These are phyloP conservation scores for Picea glauca DNA, from an alignment of 75 land plant species.

Conservation along the genomic window DNA sequence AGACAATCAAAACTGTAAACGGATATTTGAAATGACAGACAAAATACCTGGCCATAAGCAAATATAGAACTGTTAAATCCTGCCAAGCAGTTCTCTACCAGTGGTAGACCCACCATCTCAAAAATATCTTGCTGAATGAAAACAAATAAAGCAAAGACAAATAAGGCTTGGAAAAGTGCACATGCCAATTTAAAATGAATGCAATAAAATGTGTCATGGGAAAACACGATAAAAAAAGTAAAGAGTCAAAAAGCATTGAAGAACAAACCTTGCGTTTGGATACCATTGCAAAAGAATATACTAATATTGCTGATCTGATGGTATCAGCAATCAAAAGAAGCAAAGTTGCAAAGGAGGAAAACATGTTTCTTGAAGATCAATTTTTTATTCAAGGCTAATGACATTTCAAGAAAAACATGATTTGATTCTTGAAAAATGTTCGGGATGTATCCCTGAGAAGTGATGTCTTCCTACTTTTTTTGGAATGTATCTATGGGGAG, in stretches of 20 bases:
- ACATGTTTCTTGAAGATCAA: not conserved
- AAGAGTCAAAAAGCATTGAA: no score
- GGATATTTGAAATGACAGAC: not conserved
- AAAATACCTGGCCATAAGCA: constrained; percentile 88
- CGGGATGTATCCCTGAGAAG: not conserved
- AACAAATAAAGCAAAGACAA: constrained; percentile 1
- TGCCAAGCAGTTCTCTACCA: constrained; percentile 78
- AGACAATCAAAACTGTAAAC: not conserved
- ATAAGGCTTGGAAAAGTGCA: not conserved
- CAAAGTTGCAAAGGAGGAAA: not conserved
- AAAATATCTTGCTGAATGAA: constrained; percentile 73
- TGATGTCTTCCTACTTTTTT: no score
- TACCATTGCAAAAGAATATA: no score
- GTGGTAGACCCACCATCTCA: constrained; percentile 67
- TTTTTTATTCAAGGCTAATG: not conserved
- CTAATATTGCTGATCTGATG: no score
- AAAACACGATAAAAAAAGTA: not conserved
- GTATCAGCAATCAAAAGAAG: not conserved
- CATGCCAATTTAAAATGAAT: not conserved
- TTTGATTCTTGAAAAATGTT: not conserved
- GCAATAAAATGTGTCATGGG: not conserved
- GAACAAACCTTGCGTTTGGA: no score
- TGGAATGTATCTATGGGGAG: no score
- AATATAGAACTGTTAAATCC: constrained; percentile 92
- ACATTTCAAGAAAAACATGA: not conserved